phyloP scores from a whole-genome alignment of 176 grass and related monocot species.

The Triticum monococcum region DNA sequence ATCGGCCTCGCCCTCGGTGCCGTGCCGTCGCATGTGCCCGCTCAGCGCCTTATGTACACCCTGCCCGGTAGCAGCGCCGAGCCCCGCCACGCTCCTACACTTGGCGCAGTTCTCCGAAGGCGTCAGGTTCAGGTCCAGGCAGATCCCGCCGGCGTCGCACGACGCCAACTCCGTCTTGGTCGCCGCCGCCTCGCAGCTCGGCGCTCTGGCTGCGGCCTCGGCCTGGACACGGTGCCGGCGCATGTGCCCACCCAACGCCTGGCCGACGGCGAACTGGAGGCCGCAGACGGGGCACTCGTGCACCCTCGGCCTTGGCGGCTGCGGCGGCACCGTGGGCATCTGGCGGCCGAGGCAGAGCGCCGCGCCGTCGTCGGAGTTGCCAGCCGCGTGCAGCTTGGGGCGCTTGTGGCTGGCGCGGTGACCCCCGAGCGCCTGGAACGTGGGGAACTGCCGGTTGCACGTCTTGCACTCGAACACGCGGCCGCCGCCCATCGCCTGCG shows the following conservation, averaged over 20 bases:
- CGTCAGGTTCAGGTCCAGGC: constrained; percentile 73
- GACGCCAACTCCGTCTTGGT: background rate
- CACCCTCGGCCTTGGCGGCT: constrained; percentile 42
- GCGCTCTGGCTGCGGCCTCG: background rate
- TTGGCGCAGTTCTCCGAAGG: constrained; percentile 71
- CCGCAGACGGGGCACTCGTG: constrained; percentile 86
- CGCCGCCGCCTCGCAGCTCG: too few species aligned
- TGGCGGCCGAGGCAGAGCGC: constrained; percentile 37
- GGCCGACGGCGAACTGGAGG: constrained; percentile 74
- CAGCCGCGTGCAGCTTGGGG: background rate
- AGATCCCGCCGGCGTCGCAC: constrained; percentile 40
- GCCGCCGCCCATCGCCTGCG: background rate
- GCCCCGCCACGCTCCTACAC: constrained; percentile 40
- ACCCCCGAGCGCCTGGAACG: constrained; percentile 93
- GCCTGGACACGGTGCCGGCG: constrained; percentile 59
- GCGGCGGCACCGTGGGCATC: background rate
- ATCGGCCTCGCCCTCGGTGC: background rate
- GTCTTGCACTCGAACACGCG: constrained; percentile 97
- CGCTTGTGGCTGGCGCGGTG: constrained; percentile 93
- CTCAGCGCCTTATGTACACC: constrained; percentile 47
- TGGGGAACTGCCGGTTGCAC: constrained; percentile 69
- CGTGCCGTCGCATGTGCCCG: constrained; percentile 74
- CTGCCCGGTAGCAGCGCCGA: constrained; percentile 18
- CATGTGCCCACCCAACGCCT: constrained; percentile 93
- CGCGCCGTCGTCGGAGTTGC: background rate